Evolutionary conservation across 495 filamentous ascomycete species (phyloP), one percentile per base, ranked within the genome.

Genomic region (Bathelium albidoporum): DNA sequence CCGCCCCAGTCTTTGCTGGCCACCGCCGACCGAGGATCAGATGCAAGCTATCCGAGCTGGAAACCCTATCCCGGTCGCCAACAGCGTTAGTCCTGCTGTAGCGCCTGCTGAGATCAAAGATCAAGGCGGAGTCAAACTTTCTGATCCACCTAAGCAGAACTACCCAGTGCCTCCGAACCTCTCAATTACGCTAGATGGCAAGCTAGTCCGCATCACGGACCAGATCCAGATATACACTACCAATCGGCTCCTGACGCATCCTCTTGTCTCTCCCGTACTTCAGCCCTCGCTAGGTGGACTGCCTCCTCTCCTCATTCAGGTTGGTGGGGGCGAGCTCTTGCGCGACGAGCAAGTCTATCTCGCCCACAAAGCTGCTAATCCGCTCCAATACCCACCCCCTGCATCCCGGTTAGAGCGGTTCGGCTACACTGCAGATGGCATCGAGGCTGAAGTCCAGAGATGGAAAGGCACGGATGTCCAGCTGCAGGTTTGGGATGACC

Each of bases 171-270:
- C 59, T 36, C 69, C 66, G 1, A 66, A 69, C 16, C 75, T 88
- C 16, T 82, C 87, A 4, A 81, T 91, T 10, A 74, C 82, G 60
- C 80, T 93, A 28, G 89, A 91, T 58, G 89, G 87, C 22, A 80
- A 85, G 52, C 68, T 81, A 0, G 73, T 95, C 18, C 77, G 85
- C 34, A 79, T 97, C 63, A 92, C 88, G 68, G 93, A 97, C 60
- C 93, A 97, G 71, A 94, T 97, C 39, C 93, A 97, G 74, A 85
- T 97, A 80, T 97, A 97, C 73, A 84, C 92, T 7, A 87, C 90
- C 0, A 97, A 97, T 72, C 85, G 92, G 55, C 76, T 97, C 7
- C 75, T 97, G 11, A 81, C 84, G 0, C 92, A 97, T 70, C 93
- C 93, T 0, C 77, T 97, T 1, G 93, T 97, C 16, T 96, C 92